A percentile compares a stretch with the other conserved stretches of the same genome.
These are phyloP conservation scores for Pythium periplocum DNA, from an alignment of 352 stramenopile species.

Conservation along the genomic window DNA sequence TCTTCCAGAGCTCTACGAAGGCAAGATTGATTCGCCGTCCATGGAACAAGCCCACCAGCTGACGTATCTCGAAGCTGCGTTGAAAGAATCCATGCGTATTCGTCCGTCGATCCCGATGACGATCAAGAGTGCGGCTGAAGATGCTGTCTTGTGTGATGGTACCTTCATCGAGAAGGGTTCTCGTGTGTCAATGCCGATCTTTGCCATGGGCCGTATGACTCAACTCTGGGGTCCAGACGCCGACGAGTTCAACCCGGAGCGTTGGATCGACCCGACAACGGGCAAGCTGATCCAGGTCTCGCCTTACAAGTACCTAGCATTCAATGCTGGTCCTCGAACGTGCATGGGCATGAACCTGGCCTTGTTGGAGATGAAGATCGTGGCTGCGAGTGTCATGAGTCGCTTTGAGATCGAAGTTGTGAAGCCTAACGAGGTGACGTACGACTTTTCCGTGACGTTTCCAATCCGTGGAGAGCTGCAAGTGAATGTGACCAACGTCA, in stretches of 20 bases:
- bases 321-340: conserved; percentile 43
- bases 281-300: conserved; percentile 21
- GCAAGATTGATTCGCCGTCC: conserved; percentile 11
- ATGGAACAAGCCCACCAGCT: conserved; percentile 44
- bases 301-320: conserved; percentile 61
- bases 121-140: conserved; percentile 11
- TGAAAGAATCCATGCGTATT: conserved; percentile 38
- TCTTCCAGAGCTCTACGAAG: conserved; percentile 10
- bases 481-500: neutral
- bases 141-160: neutral
- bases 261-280: conserved; percentile 19
- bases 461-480: conserved; percentile 32
- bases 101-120: conserved; percentile 31
- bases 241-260: conserved; percentile 26
- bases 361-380: conserved; percentile 76
- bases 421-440: conserved; percentile 27
- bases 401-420: conserved; percentile 42
- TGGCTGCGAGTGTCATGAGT: conserved; percentile 44
- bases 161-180: conserved; percentile 18
- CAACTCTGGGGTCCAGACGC: conserved; percentile 31
- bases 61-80: conserved; percentile 34
- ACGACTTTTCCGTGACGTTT: conserved; percentile 39
- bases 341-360: conserved; percentile 60
- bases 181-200: conserved; percentile 20
- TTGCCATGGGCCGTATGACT: conserved; percentile 24